phyloP scores from a whole-genome alignment of 192 early-diverging fungal species.

The Coemansia sp. region DNA sequence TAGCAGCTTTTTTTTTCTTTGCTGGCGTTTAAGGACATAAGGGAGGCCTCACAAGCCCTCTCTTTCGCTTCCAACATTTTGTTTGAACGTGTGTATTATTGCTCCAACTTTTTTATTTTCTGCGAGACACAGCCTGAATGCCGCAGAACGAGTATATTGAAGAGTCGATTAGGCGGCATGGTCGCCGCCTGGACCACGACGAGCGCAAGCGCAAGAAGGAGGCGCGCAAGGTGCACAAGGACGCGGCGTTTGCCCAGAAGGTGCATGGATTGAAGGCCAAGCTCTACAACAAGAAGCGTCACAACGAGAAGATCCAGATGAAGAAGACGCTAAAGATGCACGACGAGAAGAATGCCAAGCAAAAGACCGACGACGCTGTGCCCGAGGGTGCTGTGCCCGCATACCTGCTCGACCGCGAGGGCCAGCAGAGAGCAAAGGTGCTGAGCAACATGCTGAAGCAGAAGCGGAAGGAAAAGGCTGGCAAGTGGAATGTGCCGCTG shows the following conservation, averaged over 20 bases:
- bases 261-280: constrained; percentile 97
- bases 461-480: constrained; percentile 99
- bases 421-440: constrained; percentile 94
- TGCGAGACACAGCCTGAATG: constrained; percentile 4
- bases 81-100: constrained; percentile 2
- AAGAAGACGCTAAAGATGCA: constrained; percentile 99
- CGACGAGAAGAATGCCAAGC: constrained; percentile 95
- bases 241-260: constrained; percentile 91
- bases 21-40: neutral
- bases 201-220: constrained; percentile 97
- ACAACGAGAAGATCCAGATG: constrained; percentile 99
- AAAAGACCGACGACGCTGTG: constrained; percentile 84
- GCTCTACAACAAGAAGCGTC: constrained; percentile 98
- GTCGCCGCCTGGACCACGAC: constrained; percentile 90
- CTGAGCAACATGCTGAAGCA: constrained; percentile 99
- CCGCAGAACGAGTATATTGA: constrained; percentile 99
- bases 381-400: constrained; percentile 96
- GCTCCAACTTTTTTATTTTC: neutral
- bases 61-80: neutral
- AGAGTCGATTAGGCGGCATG: constrained; percentile 95
- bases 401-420: constrained; percentile 97
- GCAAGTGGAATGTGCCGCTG: constrained; percentile 95
- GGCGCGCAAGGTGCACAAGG: constrained; percentile 91
- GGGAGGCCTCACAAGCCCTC: too few relatives aligned
- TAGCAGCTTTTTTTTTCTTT: constrained; percentile 6